Evolutionary conservation across 176 grass and related monocot species (phyloP).

Genomic region (maize (Zea mays)): DNA sequence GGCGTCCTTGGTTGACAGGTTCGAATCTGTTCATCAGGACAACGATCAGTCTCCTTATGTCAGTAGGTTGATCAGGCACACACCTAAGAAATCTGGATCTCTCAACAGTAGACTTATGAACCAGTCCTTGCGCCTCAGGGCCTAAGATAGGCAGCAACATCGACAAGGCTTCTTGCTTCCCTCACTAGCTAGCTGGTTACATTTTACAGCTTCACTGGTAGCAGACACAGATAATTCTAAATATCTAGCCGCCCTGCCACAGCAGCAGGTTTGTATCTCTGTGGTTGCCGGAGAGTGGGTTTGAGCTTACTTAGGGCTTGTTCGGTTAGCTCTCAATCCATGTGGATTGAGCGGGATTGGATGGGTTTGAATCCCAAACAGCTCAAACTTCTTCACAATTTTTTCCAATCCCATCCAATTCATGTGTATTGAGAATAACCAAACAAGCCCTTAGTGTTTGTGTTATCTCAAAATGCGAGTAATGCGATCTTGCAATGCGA

Average conservation of each 20-base stretch:
- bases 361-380: too few species aligned
- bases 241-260: neutral
- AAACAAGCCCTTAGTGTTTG: too few species aligned
- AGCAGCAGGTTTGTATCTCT: neutral
- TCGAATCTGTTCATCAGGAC: slow-evolving; percentile 34
- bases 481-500: too few species aligned
- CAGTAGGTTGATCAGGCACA: slow-evolving; percentile 36
- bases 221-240: neutral
- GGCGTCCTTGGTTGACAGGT: slow-evolving; percentile 38
- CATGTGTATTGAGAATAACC: too few species aligned
- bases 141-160: slow-evolving; percentile 33
- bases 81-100: slow-evolving; percentile 42
- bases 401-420: too few species aligned
- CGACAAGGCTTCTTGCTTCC: neutral
- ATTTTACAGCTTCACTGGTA: slow-evolving; percentile 15
- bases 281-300: neutral
- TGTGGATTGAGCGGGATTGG: too few species aligned
- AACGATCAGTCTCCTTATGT: slow-evolving; percentile 38
- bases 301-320: neutral
- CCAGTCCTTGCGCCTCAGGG: slow-evolving; percentile 48
- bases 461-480: too few species aligned
- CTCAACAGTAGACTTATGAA: slow-evolving; percentile 67
- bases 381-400: too few species aligned
- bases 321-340: too few species aligned
- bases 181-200: neutral